Conservation (phyloP, 2,329 filamentous ascomycete genomes). For the Ascochyta pisi region DNA sequence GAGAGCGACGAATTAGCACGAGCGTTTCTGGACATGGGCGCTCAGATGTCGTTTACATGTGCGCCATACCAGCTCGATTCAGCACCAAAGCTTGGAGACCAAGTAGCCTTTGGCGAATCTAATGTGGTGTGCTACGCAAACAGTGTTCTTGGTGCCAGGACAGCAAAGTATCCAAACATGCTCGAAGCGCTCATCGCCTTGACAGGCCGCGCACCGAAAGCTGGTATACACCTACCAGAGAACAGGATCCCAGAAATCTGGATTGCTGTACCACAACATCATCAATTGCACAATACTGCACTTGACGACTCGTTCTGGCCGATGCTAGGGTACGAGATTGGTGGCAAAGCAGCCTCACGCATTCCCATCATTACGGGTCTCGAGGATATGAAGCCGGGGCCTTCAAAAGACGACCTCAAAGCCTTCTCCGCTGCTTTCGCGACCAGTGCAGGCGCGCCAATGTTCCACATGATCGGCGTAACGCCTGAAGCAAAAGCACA, state of each 20-base stretch:
- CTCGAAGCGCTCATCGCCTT: conserved; percentile 55
- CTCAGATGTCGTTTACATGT: conserved; percentile 53
- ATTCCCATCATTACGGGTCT: conserved; percentile 51
- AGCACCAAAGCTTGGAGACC: conserved; percentile 47
- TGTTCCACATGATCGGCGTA: conserved; percentile 54
- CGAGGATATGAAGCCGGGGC: conserved; percentile 18
- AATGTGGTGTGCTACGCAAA: conserved; percentile 58
- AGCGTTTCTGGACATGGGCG: conserved; percentile 52
- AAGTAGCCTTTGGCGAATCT: conserved; percentile 56
- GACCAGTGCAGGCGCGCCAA: conserved; percentile 51
- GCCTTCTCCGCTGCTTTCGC: conserved; percentile 56
- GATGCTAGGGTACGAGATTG: conserved; percentile 50
- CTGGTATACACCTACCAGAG: conserved; percentile 36
- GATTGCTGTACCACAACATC: neutral
- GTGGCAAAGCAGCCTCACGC: conserved; percentile 33
- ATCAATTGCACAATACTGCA: neutral
- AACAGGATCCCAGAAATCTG: conserved; percentile 23
- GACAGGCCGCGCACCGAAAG: conserved; percentile 49
- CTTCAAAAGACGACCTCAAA: conserved; percentile 47
- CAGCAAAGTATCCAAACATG: conserved; percentile 56
- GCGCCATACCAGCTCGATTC: conserved; percentile 53
- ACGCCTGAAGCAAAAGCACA: conserved; percentile 48
- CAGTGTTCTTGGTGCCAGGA: conserved; percentile 54
- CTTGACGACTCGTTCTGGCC: conserved; percentile 51
- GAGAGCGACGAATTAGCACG: conserved; percentile 47